A percentile compares a stretch with the other conserved stretches of the same genome.
Conservation (phyloP, 2,329 filamentous ascomycete species). For the Fusarium pininemorale region DNA sequence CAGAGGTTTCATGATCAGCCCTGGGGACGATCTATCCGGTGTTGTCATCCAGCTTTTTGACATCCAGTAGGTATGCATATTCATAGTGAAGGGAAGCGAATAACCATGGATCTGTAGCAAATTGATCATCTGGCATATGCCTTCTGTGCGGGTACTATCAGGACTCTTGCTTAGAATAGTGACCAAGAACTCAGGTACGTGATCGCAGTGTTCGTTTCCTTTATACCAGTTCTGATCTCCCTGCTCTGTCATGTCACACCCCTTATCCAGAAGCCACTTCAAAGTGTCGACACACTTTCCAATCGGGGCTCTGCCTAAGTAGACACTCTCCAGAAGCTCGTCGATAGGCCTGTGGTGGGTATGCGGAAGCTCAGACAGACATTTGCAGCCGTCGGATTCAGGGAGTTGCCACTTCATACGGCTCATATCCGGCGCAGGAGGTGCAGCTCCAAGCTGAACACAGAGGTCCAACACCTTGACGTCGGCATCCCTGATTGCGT, state of each 20-base stretch:
- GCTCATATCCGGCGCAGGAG: not conserved
- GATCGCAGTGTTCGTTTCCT: not conserved
- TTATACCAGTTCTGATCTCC: fast-evolving
- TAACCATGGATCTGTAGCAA: not conserved
- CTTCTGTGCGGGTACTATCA: not conserved
- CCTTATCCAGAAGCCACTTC: not conserved
- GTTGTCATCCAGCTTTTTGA: no score
- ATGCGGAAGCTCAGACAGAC: fast-evolving
- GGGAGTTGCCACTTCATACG: not conserved
- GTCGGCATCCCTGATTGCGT: not conserved
- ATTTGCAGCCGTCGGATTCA: fast-evolving
- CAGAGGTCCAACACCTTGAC: not conserved
- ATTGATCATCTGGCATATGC: not conserved
- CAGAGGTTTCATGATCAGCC: not conserved
- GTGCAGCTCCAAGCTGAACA: not conserved
- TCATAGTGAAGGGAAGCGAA: not conserved
- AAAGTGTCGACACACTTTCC: not conserved
- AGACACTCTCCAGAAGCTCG: not conserved
- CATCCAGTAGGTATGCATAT: fast-evolving
- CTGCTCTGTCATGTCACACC: not conserved
- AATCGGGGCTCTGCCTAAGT: not conserved
- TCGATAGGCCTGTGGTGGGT: not conserved
- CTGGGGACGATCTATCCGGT: not conserved
- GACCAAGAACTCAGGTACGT: not conserved
- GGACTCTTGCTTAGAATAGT: not conserved